Evolutionary conservation across 2,329 filamentous ascomycete genomes (phyloP).

Genomic region (Xylariales sp.): DNA sequence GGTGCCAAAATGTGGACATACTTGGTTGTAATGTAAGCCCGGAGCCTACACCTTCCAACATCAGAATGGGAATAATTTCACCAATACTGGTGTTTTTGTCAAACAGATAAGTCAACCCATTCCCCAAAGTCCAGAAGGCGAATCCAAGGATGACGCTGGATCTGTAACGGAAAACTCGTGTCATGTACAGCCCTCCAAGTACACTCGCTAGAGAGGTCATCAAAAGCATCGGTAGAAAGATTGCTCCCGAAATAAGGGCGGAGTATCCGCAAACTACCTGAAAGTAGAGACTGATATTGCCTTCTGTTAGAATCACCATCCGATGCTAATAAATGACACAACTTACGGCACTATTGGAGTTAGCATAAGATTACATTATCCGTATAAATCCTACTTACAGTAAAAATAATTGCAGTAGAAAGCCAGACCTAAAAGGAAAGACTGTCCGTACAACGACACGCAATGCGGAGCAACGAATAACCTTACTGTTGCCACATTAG

Average conservation of each 20-base stretch:
- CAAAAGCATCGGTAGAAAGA: conserved; percentile 20
- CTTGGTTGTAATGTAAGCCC: not conserved
- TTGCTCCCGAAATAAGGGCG: conserved; percentile 14
- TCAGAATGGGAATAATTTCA: not conserved
- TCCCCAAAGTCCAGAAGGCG: not conserved
- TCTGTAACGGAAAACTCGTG: not conserved
- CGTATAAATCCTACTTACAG: no score
- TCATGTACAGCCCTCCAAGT: conserved; percentile 14
- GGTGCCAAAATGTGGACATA: not conserved
- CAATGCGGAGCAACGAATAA: conserved; percentile 24
- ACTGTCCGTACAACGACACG: no score
- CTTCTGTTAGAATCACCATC: no score
- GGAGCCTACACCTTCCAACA: conserved; percentile 9
- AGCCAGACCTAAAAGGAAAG: no score
- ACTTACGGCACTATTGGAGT: no score
- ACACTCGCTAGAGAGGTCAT: conserved; percentile 15
- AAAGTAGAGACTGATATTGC: no score
- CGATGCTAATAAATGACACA: no score
- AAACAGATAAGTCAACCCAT: not conserved
- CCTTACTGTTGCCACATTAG: conserved; percentile 43
- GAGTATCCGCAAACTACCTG: conserved; percentile 17
- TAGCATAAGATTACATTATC: no score
- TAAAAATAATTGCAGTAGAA: no score
- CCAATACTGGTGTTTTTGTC: not conserved
- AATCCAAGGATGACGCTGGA: conserved; percentile 8